Evolutionary conservation across 2,329 filamentous ascomycete genomes (phyloP), one percentile per base, ranked within the genome.

Genomic region (Coniochaeta sp.): DNA sequence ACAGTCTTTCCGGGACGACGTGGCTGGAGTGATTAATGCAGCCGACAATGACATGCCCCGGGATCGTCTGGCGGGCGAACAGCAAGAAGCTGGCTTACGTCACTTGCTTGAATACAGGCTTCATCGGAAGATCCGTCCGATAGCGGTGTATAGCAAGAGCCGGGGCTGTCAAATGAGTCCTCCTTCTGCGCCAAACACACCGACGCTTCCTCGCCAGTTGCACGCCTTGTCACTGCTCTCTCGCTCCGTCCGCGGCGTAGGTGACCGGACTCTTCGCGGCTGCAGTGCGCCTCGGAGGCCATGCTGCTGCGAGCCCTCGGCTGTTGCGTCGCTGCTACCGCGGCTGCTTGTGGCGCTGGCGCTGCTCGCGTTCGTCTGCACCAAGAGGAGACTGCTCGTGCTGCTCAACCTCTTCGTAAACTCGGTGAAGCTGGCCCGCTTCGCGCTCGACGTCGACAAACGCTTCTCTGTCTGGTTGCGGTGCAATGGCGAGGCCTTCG

Each of bases 391-490:
- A 69, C 80, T 85, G 68, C 81, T 85, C 58, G 82, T 85, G 69
- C 81, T 85, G 65, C 82, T 86, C 59, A 87, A 70, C 62, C 82
- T 76, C 69, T 82, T 84, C 55, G 82, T 81, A 63, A 86, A 84
- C 59, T 88, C 84, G 65, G 78, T 81, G 64, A 87, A 85, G 73
- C 81, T 85, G 59, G 85, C 77, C 62, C 82, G 77, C 73, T 86
- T 86, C 55, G 74, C 73, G 68, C 80, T 84, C 12, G 79, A 81
- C 44, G 74, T 74, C 30, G 83, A 86, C 55, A 77, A 74, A 34
- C 81, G 79, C 64, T 82, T 81, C 59, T 82, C 79, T 22, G 62
- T 60, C n/a, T 58, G 44, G 61, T 60, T 62, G 34, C 65, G 68
- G 22, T 69, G 68, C 30, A 67, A 32, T 16, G 55, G 40, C 8